Evolutionary conservation across 2,329 filamentous ascomycete species (phyloP), one percentile per base, ranked within the genome.

Genomic region (Aspergillus sp.): DNA sequence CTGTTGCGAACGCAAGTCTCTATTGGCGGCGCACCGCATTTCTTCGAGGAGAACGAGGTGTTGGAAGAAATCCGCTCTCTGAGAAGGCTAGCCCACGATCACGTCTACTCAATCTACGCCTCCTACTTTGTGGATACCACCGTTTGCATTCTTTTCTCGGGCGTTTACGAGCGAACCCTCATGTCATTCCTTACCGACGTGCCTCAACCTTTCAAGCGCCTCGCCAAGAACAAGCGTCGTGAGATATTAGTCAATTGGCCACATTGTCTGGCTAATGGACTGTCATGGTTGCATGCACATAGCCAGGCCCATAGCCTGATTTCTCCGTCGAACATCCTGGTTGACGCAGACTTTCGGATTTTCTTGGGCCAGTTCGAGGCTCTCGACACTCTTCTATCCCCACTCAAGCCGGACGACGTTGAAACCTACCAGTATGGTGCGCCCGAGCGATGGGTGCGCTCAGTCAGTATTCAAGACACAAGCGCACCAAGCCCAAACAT

Each of bases 361-460:
- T 83, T 81, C 10, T 82, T 88, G 39, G 83, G 84, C 52, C 83
- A 87, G 59, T 82, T 86, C 61, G 84, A 84, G 49, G 82, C 79
- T 7, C 73, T 87, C 8, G 79, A 81, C 61, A 83, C 81, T 0
- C 80, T 87, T 27, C 80, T 86, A 39, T 77, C 77, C 53, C 82
- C 80, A 49, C 83, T 83, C 60, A 83, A 80, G 60, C 73, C 77
- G 15, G 80, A 84, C 61, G 81, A 84, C 51, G 81, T 82, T 44
- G 85, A 88, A 63, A 75, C 78, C 7, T 87, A 87, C 69, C 81
- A 86, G 48, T 87, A 88, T 66, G 80, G 81, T 4, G 81, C 85
- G 0, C 85, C 86, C 3, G 86, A 88, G 58, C 78, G 79, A 49
- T 82, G 80, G 77, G 73, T 72, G 52, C 77, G 71, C 54, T 75